Evolutionary conservation across 2,329 filamentous ascomycete species (phyloP), one percentile per base, ranked within the genome.

Genomic region (Colletotrichum limetticola): DNA sequence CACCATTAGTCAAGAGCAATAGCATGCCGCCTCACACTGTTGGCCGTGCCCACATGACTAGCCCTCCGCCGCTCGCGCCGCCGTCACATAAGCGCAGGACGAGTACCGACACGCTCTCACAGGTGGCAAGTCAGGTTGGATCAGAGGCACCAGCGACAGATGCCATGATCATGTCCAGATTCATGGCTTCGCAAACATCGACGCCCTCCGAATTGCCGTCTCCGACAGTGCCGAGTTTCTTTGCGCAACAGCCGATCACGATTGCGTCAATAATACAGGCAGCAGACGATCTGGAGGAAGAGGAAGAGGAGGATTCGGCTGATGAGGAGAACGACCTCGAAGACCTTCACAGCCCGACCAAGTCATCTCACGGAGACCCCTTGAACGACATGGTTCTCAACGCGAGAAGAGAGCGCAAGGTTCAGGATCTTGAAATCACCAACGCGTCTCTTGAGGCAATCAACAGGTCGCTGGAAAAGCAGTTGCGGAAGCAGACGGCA

Each of bases 371-470:
- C 77, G 83, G 89, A 19, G 91, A 92, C 68, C 87, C 91, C 8
- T 85, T 93, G 74, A 93, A 91, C 74, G 95, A 97, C 73, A 87
- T 95, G 7, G 95, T 97, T 12, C 90, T 93, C n/a, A 97, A 95
- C 80, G 97, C 97, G 16, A 91, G 97, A 35, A 90, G 95, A 46
- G 97, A 98, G 82, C 91, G 97, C 74, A 99, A 98, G 84, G 95
- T 99, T 1, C 90, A 98, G 76, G 97, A 99, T 80, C 86, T 99
- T 6, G 95, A 99, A 80, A 99, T 99, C 75, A 98, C 94, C 68
- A 99, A 99, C 79, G 97, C 95, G 1, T 98, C 95, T 1, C 88
- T 99, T 3, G 90, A 98, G 69, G 97, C 97, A 53, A 98, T 99
- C 83, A 99, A 99, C 80, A 90, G 95, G 66, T 97, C 95, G 0